Conservation (phyloP, 148 eudicot species). For the Amaranthus palmeri region DNA sequence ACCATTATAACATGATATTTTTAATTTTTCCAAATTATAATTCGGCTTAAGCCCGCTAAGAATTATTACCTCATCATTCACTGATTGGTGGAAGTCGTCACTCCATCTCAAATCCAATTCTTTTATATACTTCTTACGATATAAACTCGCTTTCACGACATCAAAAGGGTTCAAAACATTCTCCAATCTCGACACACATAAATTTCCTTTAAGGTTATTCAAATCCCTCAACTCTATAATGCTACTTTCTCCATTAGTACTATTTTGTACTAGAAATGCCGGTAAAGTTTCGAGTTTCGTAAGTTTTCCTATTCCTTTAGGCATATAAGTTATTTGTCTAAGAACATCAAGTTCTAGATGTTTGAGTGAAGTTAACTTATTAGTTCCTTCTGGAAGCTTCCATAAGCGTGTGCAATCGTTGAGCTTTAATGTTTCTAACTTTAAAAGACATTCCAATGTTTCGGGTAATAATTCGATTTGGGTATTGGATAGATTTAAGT, state of each 20-base stretch:
- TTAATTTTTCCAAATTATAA: not conserved
- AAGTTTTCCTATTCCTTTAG: constrained; percentile 11
- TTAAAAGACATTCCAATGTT: not conserved
- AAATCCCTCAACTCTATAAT: constrained; percentile 14
- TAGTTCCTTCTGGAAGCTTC: constrained; percentile 4
- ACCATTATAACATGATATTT: constrained; percentile 13
- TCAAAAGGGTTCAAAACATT: not conserved
- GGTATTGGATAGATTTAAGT: constrained; percentile 8
- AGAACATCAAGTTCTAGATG: constrained; percentile 11
- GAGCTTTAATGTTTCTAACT: constrained; percentile 15
- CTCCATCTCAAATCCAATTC: constrained; percentile 18
- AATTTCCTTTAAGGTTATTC: constrained; percentile 7
- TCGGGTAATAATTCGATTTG: constrained; percentile 9
- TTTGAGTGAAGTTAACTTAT: constrained; percentile 4
- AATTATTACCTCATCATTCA: not conserved
- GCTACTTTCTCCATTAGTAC: not conserved
- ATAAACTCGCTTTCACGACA: constrained; percentile 3
- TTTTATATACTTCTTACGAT: not conserved
- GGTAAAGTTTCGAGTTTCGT: constrained; percentile 14
- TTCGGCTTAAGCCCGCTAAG: constrained; percentile 1
- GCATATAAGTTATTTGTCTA: constrained; percentile 3
- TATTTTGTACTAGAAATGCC: constrained; percentile 5
- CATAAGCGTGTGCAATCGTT: not conserved
- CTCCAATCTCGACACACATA: constrained; percentile 11
- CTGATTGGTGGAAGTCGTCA: not conserved